Evolutionary conservation across 2,329 filamentous ascomycete genomes (phyloP), one percentile per base, ranked within the genome.

Genomic region (Phaeosphaeria sp.): DNA sequence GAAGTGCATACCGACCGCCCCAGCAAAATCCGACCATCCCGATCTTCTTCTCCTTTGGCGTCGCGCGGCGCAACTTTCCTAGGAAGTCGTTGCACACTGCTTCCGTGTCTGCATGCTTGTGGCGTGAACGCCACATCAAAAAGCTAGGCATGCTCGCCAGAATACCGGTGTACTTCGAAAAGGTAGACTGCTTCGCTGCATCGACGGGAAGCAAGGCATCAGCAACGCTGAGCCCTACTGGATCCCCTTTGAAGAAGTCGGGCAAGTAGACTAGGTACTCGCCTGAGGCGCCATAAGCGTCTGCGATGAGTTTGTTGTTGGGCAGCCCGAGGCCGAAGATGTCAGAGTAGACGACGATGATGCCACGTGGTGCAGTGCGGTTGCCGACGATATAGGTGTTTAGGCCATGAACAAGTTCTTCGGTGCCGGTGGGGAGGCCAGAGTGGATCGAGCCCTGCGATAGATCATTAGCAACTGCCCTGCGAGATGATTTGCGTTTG

Each of bases 91-190:
- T 70, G 59, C 76, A 79, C 2, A 68, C 56, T 46, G 73, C 68
- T n/a, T 77, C 65, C 0, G 74, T 74, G 15, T 64, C 61, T 1
- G 48, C 69, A 2, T 59, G 49, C 42, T 72, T 77, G 55, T 80
- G 77, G 18, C 77, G 60, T 33, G 63, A 61, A 65, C 69, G 63
- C 77, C 66, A 67, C 58, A 69, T 56, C 8, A 71, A 44, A 22
- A 69, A 69, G 0, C 53, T 18, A 2, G 59, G 61, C 47, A 64
- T 51, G 24, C 44, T 58, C 3, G 76, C 75, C 20, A 80, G 72
- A 15, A 80, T 49, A 8, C 78, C 78, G 1, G 74, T 77, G 55
- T 78, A 80, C 53, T 78, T 78, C 8, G 62, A 55, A 3, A 79
- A 61, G 0, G 65, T 70, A 13, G 73, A 74, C 55, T 77, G 76